These are phyloP conservation scores for Pisolithus tinctorius DNA, from an alignment of 768 basidiomycete species.

Conservation along the genomic window DNA sequence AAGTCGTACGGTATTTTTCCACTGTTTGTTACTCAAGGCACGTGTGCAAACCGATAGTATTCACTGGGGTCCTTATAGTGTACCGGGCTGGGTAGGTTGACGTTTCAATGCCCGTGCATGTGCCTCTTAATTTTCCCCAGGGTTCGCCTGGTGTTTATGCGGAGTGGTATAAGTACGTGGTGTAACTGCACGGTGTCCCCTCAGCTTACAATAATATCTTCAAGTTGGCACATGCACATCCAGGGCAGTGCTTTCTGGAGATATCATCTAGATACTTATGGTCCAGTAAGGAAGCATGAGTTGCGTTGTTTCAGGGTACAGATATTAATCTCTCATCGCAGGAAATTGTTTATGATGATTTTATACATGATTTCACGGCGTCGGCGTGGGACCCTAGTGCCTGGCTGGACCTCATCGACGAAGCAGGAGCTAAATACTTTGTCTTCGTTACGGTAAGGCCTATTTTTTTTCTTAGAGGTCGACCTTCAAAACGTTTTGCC, in stretches of 20 bases:
- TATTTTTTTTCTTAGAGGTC: background rate
- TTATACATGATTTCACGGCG: slow-evolving; percentile 48
- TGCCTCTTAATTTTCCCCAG: slow-evolving; percentile 17
- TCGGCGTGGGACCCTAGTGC: slow-evolving; percentile 46
- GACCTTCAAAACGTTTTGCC: background rate
- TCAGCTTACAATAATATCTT: background rate
- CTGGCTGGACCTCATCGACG: slow-evolving; percentile 50
- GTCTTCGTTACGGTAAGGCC: slow-evolving; percentile 42
- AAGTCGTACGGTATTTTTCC: slow-evolving; percentile 9
- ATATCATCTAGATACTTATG: slow-evolving; percentile 46
- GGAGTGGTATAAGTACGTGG: slow-evolving; percentile 51
- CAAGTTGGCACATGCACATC: slow-evolving; percentile 35
- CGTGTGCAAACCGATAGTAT: slow-evolving; percentile 26
- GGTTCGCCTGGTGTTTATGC: slow-evolving; percentile 36
- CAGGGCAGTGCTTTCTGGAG: slow-evolving; percentile 36
- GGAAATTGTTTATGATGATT: slow-evolving; percentile 51
- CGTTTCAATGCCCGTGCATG: background rate
- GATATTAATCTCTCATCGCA: slow-evolving; percentile 7
- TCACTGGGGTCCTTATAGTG: slow-evolving; percentile 45
- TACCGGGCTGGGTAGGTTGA: slow-evolving; percentile 35
- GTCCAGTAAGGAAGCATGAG: slow-evolving; percentile 25
- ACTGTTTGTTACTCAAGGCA: background rate
- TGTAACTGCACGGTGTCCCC: background rate
- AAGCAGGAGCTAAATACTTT: slow-evolving; percentile 57
- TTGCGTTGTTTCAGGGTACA: background rate